Base-by-base conservation (phyloP, 306 rosid species). In the Bauhinia variegata region DNA sequence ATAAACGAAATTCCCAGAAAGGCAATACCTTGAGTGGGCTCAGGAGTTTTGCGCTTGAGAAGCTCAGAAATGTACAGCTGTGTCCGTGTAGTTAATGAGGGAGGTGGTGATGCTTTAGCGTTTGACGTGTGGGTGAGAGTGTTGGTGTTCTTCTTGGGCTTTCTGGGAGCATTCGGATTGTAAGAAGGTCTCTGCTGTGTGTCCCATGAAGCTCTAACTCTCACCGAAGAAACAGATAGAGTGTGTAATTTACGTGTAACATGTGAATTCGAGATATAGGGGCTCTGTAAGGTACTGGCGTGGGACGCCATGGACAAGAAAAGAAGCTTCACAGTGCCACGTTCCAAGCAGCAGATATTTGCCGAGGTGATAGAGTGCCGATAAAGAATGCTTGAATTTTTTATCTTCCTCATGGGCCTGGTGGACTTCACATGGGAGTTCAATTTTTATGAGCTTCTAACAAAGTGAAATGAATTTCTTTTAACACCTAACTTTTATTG, bases 141-240 rank as follows among this genome's bases (percentile, higher is more conserved):
- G 32, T n/a, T 43, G 31, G 70, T 12, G 39, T 78, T 82, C 78
- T 84, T 75, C 57, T 64, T 68, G 53, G 61, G 76, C 70, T 86
- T 89, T 80, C 88, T 78, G 1, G 97, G 97, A 54, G 96, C 91
- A 17, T 93, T 89, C 50, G 83, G 98, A 52, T 93, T 93, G 82
- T 93, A 93, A 0, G 96, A 41, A 13, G 76, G 76, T 64, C 85
- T 79, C 48, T 83, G 96, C 8, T 84, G 81, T 0, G 89, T 86
- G 75, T 93, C 98, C 87, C 80, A 84, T 18, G 98, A 87, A 72
- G 81, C 95, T 74, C 74, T 73, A 1, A 83, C 71, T 38, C 64
- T 51, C 78, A 77, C 6, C 2, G 80, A 73, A 19, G 83, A 38
- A 17, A 61, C 46, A 30, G 79, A 75, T 11, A 86, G 50, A 47